Conservation (phyloP, 192 early-diverging fungal genomes). For the Coemansia aciculifera region DNA sequence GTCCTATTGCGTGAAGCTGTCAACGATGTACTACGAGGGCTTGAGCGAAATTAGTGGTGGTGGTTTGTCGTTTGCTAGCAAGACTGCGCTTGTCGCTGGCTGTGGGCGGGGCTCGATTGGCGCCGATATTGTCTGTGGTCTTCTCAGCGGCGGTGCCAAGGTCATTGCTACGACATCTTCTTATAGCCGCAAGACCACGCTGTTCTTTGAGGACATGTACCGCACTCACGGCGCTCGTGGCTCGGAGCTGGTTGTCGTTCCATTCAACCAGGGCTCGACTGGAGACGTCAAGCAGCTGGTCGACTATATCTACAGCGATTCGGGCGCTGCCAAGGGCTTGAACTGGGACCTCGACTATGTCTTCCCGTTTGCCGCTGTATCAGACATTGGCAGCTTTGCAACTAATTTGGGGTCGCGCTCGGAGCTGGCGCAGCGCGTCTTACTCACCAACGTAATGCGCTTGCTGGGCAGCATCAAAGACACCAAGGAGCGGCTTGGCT, state of each 20-base stretch:
- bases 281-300: constrained; percentile 77
- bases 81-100: constrained; percentile 85
- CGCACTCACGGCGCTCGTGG: constrained; percentile 81
- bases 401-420: constrained; percentile 79
- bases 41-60: constrained; percentile 67
- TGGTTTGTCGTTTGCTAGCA: constrained; percentile 82
- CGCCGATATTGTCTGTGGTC: constrained; percentile 80
- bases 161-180: constrained; percentile 92
- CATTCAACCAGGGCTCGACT: constrained; percentile 90
- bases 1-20: constrained; percentile 70
- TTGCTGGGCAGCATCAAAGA: constrained; percentile 82
- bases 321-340: constrained; percentile 57
- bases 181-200: constrained; percentile 73
- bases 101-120: constrained; percentile 91
- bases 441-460: constrained; percentile 89
- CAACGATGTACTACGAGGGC: constrained; percentile 72
- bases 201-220: constrained; percentile 89
- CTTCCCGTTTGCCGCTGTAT: constrained; percentile 90
- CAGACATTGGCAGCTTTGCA: constrained; percentile 81
- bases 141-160: constrained; percentile 88
- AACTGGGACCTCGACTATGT: constrained; percentile 92
- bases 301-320: constrained; percentile 72
- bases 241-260: constrained; percentile 84
- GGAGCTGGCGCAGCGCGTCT: constrained; percentile 88
- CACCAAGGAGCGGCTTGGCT: constrained; percentile 73